Conservation (phyloP, 2,329 filamentous ascomycete genomes). For the Trichoderma guizhouense region DNA sequence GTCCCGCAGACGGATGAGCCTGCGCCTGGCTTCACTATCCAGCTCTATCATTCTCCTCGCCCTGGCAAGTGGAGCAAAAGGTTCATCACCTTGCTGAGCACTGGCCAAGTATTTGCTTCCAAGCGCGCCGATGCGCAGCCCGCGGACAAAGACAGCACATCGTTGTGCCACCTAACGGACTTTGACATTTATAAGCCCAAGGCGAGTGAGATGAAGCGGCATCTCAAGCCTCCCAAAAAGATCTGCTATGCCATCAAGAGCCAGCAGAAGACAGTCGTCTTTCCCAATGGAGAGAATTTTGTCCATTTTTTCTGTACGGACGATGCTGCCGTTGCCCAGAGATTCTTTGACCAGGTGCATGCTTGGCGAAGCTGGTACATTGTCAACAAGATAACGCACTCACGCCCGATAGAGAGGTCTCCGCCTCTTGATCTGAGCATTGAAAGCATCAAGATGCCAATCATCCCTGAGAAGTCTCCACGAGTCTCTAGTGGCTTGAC, state of each 20-base stretch:
- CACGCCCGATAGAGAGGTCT: conserved; percentile 39
- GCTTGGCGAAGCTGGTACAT: conserved; percentile 91
- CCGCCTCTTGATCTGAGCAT: conserved; percentile 18
- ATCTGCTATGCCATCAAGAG: conserved; percentile 87
- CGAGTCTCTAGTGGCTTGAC: conserved; percentile 2
- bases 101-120: conserved; percentile 68
- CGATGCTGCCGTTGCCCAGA: conserved; percentile 62
- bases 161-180: conserved; percentile 81
- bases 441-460: not conserved
- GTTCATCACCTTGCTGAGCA: conserved; percentile 67
- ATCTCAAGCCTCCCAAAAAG: conserved; percentile 79
- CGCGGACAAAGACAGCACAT: conserved; percentile 62
- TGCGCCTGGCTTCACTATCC: conserved; percentile 64
- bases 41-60: conserved; percentile 76
- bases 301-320: conserved; percentile 89
- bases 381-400: conserved; percentile 61
- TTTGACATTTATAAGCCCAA: conserved; percentile 87
- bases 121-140: conserved; percentile 64
- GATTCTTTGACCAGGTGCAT: conserved; percentile 70
- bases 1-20: conserved; percentile 58
- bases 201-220: conserved; percentile 61
- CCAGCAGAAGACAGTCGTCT: conserved; percentile 83
- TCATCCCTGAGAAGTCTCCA: not conserved
- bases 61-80: conserved; percentile 88
- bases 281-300: conserved; percentile 78